These are phyloP conservation scores for Geotrichum restrictum DNA, from an alignment of 1,139 yeast species.

Conservation along the genomic window DNA sequence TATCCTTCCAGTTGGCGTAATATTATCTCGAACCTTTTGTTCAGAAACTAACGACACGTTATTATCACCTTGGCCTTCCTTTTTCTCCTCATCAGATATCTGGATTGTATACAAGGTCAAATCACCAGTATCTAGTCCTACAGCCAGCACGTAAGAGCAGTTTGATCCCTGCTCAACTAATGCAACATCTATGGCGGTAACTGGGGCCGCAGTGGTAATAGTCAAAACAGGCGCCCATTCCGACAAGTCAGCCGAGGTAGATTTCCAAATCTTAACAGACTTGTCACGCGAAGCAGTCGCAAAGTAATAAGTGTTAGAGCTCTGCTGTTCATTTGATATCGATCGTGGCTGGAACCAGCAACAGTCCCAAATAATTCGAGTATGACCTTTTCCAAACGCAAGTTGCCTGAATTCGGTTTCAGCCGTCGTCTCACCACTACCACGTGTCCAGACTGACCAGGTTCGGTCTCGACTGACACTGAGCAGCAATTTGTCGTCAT, in stretches of 20 bases:
- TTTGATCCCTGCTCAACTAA: background rate
- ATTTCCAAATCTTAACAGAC: constrained; percentile 65
- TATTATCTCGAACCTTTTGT: constrained; percentile 24
- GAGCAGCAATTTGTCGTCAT: constrained; percentile 61
- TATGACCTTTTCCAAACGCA: constrained; percentile 62
- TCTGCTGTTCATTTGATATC: constrained; percentile 23
- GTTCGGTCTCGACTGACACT: constrained; percentile 91
- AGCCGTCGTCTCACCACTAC: too few relatives aligned
- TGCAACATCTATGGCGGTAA: constrained; percentile 64
- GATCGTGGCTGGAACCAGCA: constrained; percentile 51
- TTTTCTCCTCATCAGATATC: constrained; percentile 16
- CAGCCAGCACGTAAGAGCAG: constrained; percentile 48
- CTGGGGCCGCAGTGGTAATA: constrained; percentile 45
- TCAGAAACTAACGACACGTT: constrained; percentile 36
- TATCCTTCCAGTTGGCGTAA: constrained; percentile 57
- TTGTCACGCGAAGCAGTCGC: constrained; percentile 89
- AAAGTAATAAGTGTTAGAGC: constrained; percentile 42
- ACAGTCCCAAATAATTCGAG: constrained; percentile 94
- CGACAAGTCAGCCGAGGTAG: constrained; percentile 24
- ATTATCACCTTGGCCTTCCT: constrained; percentile 1
- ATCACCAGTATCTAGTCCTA: constrained; percentile 71
- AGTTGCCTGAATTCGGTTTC: constrained; percentile 31
- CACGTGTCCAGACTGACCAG: constrained; percentile 68
- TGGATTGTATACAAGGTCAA: constrained; percentile 37
- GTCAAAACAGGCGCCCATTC: constrained; percentile 25